Conservation (phyloP, 2,329 filamentous ascomycete species). For the Cercospora citrullina region DNA sequence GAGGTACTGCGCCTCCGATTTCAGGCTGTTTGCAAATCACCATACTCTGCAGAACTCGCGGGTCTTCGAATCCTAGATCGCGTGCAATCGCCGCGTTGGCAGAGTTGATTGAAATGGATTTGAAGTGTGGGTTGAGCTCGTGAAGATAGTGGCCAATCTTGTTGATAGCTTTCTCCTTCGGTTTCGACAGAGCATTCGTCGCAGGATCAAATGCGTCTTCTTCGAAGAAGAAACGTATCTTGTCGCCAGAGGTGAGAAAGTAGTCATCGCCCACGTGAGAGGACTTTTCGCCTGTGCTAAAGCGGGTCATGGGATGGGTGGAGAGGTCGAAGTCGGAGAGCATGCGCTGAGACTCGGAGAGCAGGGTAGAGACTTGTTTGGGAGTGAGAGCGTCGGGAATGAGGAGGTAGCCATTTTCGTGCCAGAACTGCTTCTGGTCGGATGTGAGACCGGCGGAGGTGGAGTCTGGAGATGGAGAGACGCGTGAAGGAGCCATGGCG, state of each 20-base stretch:
- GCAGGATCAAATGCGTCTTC: slow-evolving; percentile 75
- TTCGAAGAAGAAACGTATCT: slow-evolving; percentile 96
- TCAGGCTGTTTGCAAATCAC: slow-evolving; percentile 97
- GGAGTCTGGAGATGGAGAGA: slow-evolving; percentile 31
- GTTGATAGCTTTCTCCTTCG: slow-evolving; percentile 84
- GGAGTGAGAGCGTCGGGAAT: slow-evolving; percentile 73
- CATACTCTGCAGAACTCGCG: slow-evolving; percentile 87
- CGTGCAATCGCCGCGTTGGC: slow-evolving; percentile 65
- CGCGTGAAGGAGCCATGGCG: slow-evolving; percentile 32
- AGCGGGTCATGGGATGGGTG: slow-evolving; percentile 88
- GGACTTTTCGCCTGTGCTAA: slow-evolving; percentile 73
- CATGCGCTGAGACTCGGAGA: slow-evolving; percentile 72
- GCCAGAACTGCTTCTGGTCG: slow-evolving; percentile 66
- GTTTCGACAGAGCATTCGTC: slow-evolving; percentile 65
- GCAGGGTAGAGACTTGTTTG: slow-evolving; percentile 65
- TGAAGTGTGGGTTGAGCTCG: slow-evolving; percentile 50
- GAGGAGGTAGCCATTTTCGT: slow-evolving; percentile 85
- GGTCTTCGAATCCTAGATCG: slow-evolving; percentile 72
- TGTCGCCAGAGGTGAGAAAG: slow-evolving; percentile 86
- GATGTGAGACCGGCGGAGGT: slow-evolving; percentile 61
- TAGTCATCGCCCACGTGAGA: slow-evolving; percentile 94
- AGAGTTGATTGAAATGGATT: slow-evolving; percentile 54
- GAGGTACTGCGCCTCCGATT: slow-evolving; percentile 86
- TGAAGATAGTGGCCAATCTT: slow-evolving; percentile 56
- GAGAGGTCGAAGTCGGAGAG: slow-evolving; percentile 75